Conservation (phyloP, 2,329 filamentous ascomycete species). For the Pestalotiopsis sp. region DNA sequence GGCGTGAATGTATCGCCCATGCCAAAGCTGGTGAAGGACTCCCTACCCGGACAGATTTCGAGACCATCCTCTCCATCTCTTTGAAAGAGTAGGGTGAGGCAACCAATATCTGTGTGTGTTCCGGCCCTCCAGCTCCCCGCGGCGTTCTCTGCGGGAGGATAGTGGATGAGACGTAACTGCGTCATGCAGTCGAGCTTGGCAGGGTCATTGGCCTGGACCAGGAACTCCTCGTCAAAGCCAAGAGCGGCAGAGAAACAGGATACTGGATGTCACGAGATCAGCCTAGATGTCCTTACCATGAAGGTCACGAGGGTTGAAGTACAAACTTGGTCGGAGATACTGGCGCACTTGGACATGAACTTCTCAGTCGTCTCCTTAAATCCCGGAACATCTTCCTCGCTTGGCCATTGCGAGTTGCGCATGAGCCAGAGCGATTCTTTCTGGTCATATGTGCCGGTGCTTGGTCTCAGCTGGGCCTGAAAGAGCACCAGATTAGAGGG, state of each 20-base stretch:
- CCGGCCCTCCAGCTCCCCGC: constrained; percentile 1
- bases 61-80: constrained; percentile 3
- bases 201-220: background rate
- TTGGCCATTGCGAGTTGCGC: constrained; percentile 1
- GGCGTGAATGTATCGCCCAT: constrained; percentile 5
- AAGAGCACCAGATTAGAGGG: too few relatives aligned
- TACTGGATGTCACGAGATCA: background rate
- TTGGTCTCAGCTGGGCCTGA: background rate
- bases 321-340: background rate
- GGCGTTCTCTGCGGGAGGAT: background rate
- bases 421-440: constrained; percentile 1
- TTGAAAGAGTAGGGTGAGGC: constrained; percentile 3
- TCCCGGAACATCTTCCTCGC: background rate
- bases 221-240: background rate
- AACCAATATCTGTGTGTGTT: background rate
- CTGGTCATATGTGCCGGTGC: constrained; percentile 3
- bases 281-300: background rate
- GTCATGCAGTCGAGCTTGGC: background rate
- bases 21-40: background rate
- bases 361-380: background rate
- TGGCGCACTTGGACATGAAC: background rate
- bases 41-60: constrained; percentile 1
- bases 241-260: constrained; percentile 1
- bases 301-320: background rate
- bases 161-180: background rate